phyloP scores from a whole-genome alignment of 1,284 basidiomycete genomes.

The Ceratobasidium sp. region DNA sequence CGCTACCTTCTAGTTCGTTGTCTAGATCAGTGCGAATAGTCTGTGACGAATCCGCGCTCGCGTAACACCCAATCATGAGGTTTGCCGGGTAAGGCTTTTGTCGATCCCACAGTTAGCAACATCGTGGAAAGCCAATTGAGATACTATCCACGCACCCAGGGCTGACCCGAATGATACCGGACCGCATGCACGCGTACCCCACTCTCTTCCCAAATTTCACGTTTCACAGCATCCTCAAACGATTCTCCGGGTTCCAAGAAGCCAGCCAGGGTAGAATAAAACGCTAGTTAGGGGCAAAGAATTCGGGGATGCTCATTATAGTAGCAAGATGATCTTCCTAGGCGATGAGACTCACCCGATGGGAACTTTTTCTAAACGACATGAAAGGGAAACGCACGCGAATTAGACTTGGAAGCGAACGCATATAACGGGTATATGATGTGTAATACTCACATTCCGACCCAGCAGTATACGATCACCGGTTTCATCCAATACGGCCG shows the following conservation, averaged over 20 bases:
- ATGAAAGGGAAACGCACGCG: neutral
- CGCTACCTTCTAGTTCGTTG: slow-evolving; percentile 86
- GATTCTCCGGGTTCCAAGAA: slow-evolving; percentile 94
- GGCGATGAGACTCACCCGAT: slow-evolving; percentile 48
- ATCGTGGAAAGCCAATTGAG: slow-evolving; percentile 44
- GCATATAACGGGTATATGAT: slow-evolving; percentile 28
- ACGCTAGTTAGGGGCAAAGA: slow-evolving; percentile 49
- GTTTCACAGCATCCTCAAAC: slow-evolving; percentile 90
- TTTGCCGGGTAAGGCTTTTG: slow-evolving; percentile 82
- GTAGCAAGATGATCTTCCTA: slow-evolving; percentile 48
- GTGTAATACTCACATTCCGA: slow-evolving; percentile 65
- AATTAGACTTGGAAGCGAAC: neutral
- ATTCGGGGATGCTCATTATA: slow-evolving; percentile 35
- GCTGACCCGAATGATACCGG: slow-evolving; percentile 73
- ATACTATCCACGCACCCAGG: slow-evolving; percentile 46
- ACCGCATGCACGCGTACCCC: slow-evolving; percentile 85
- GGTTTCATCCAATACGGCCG: slow-evolving; percentile 79
- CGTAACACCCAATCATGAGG: slow-evolving; percentile 90
- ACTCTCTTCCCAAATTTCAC: slow-evolving; percentile 95
- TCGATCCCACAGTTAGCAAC: slow-evolving; percentile 13
- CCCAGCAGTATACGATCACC: slow-evolving; percentile 86
- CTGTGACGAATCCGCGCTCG: slow-evolving; percentile 71
- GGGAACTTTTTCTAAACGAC: slow-evolving; percentile 66
- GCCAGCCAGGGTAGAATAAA: slow-evolving; percentile 88
- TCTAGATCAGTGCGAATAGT: slow-evolving; percentile 87